Percentiles rank a stretch among this genome's conserved stretches.
Conservation (phyloP, 225 moss, liverwort and hornwort genomes). For the Straminergon stramineum region DNA sequence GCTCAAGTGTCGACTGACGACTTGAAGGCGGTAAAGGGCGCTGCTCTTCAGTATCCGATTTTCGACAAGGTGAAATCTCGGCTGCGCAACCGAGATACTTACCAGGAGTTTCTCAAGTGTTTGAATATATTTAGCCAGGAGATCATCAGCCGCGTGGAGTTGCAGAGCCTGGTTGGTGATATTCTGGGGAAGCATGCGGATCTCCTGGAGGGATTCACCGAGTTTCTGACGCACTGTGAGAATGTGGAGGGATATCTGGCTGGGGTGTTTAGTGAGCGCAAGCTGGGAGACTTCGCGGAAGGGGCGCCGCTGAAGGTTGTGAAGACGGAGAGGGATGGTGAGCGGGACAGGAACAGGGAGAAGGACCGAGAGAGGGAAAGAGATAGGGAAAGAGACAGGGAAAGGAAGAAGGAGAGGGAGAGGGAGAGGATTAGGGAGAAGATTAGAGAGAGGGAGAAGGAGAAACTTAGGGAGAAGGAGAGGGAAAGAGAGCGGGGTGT, state of each 20-base stretch:
- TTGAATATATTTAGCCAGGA: conserved; percentile 95
- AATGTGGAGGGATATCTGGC: conserved; percentile 82
- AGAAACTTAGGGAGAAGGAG: conserved; percentile 12
- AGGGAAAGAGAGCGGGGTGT: conserved; percentile 18
- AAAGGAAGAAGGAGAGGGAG: neutral
- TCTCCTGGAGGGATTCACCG: conserved; percentile 94
- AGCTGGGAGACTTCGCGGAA: conserved; percentile 65
- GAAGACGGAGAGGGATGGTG: conserved; percentile 76
- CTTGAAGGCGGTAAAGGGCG: conserved; percentile 50
- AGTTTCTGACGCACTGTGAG: conserved; percentile 85
- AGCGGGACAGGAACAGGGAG: conserved; percentile 60
- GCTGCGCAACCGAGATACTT: conserved; percentile 76
- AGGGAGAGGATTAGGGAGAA: conserved; percentile 10
- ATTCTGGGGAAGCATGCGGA: conserved; percentile 91
- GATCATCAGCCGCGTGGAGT: conserved; percentile 83
- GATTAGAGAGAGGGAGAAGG: neutral
- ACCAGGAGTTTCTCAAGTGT: conserved; percentile 95
- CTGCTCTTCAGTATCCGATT: conserved; percentile 54
- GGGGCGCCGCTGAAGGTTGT: conserved; percentile 48
- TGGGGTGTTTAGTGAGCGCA: conserved; percentile 58
- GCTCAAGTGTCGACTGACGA: conserved; percentile 46
- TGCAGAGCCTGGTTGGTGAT: conserved; percentile 79
- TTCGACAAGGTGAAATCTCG: conserved; percentile 91
- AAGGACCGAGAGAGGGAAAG: conserved; percentile 32
- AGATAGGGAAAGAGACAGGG: conserved; percentile 18